These are phyloP conservation scores for Phytophthora pinifolia DNA, from an alignment of 352 stramenopile species.

Conservation along the genomic window DNA sequence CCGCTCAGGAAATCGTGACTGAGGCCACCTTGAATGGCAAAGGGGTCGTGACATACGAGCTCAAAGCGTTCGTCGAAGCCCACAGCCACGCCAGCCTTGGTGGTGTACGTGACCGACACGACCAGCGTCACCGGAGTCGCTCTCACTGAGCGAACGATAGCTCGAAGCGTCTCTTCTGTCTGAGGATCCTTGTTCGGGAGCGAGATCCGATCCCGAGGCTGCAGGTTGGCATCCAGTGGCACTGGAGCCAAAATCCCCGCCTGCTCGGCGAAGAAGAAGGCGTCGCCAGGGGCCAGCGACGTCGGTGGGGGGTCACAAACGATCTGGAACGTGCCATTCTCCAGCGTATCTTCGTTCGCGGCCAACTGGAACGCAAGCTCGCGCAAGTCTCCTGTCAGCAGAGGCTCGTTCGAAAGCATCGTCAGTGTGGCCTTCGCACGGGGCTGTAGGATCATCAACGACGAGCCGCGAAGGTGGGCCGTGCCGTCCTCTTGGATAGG, in stretches of 20 bases:
- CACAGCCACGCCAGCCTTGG: slow-evolving; percentile 63
- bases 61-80: slow-evolving; percentile 70
- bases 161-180: slow-evolving; percentile 38
- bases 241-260: slow-evolving; percentile 43
- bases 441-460: slow-evolving; percentile 68
- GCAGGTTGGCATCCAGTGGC: slow-evolving; percentile 43
- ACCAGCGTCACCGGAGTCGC: slow-evolving; percentile 41
- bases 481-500: slow-evolving; percentile 51
- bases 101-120: slow-evolving; percentile 65
- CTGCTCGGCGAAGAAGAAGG: slow-evolving; percentile 61
- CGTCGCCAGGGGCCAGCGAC: slow-evolving; percentile 41
- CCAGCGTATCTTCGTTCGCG: slow-evolving; percentile 69
- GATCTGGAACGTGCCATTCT: slow-evolving; percentile 53
- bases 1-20: slow-evolving; percentile 70
- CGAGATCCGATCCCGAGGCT: slow-evolving; percentile 46
- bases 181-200: slow-evolving; percentile 48
- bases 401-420: slow-evolving; percentile 51
- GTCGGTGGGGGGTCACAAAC: slow-evolving; percentile 52
- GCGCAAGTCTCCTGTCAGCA: slow-evolving; percentile 70
- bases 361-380: slow-evolving; percentile 60
- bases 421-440: slow-evolving; percentile 60
- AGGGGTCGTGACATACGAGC: slow-evolving; percentile 61
- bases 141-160: slow-evolving; percentile 62
- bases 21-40: slow-evolving; percentile 51
- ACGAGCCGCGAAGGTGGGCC: slow-evolving; percentile 41